Conservation (phyloP, 2,329 filamentous ascomycete genomes). For the Pseudogymnoascus sp. region DNA sequence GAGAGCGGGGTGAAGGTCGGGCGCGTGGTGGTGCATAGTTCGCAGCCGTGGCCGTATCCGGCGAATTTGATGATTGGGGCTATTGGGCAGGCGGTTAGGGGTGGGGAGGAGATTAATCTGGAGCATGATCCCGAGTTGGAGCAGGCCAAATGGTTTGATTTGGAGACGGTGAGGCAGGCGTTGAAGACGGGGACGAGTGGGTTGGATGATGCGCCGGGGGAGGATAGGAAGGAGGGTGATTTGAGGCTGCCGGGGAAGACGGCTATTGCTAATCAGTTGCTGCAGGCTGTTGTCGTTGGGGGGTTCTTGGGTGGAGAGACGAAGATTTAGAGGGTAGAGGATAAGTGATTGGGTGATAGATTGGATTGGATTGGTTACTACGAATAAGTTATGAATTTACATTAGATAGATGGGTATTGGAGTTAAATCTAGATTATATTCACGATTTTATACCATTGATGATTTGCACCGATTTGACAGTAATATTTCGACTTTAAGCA, state of each 20-base stretch:
- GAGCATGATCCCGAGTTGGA: constrained; percentile 88
- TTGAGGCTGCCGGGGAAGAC: constrained; percentile 76
- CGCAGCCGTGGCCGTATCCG: constrained; percentile 83
- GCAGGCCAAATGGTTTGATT: constrained; percentile 76
- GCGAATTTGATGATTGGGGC: constrained; percentile 81
- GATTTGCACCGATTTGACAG: not conserved
- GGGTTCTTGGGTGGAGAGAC: constrained; percentile 51
- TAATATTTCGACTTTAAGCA: not conserved
- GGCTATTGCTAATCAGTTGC: constrained; percentile 86
- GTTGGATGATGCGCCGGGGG: constrained; percentile 55
- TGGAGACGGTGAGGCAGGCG: constrained; percentile 74
- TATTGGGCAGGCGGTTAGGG: constrained; percentile 74
- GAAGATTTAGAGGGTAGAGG: constrained; percentile 20
- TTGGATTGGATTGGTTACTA: not conserved
- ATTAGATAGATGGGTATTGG: not conserved
- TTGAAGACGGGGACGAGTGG: constrained; percentile 59
- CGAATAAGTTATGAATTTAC: not conserved
- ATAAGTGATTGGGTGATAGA: not conserved
- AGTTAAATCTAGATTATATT: constrained; percentile 3
- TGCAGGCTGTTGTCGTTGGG: constrained; percentile 64
- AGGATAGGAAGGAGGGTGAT: constrained; percentile 66
- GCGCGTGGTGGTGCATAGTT: constrained; percentile 72
- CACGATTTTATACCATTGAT: not conserved
- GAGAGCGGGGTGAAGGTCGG: constrained; percentile 72
- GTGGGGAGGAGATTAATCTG: constrained; percentile 72